phyloP scores from a whole-genome alignment of 805 yeast species.

The Wickerhamiella shivajii region DNA sequence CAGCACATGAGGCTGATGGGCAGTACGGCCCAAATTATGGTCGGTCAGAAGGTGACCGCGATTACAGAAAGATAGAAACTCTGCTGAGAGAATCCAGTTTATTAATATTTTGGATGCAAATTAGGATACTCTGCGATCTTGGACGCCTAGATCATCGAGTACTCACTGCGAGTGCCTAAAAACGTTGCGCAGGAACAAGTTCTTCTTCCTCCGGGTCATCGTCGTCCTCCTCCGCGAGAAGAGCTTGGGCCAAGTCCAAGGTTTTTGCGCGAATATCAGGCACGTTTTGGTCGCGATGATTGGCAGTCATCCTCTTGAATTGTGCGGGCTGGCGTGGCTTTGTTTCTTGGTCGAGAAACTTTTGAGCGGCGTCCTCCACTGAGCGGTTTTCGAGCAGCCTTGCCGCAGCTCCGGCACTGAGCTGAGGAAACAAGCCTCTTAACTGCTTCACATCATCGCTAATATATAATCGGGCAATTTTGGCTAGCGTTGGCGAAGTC shows the following conservation, averaged over 20 bases:
- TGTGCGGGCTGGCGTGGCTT: slow-evolving; percentile 1
- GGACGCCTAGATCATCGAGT: not conserved
- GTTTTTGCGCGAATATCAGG: slow-evolving; percentile 3
- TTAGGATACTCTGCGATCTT: not conserved
- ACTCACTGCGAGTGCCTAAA: not conserved
- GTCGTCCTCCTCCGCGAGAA: slow-evolving; percentile 3
- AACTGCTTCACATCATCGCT: not conserved
- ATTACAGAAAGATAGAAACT: not conserved
- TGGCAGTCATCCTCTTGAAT: too few relatives aligned
- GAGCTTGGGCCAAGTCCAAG: slow-evolving; percentile 1
- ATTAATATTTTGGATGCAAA: not conserved
- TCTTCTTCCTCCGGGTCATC: slow-evolving; percentile 6
- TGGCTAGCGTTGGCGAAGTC: not conserved
- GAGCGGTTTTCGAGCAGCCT: slow-evolving; percentile 1
- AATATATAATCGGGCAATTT: slow-evolving; percentile 1
- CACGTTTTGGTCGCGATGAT: not conserved
- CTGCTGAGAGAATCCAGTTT: not conserved
- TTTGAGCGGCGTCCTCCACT: slow-evolving; percentile 4
- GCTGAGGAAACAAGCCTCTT: slow-evolving; percentile 5
- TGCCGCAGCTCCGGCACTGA: not conserved
- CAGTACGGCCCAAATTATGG: not conserved
- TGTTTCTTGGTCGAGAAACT: slow-evolving; percentile 1
- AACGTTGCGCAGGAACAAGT: not conserved
- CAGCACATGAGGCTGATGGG: slow-evolving; percentile 12
- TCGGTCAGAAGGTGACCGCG: slow-evolving; percentile 2